Conservation (phyloP, 441 rosid species). For the Corymbia calophylla region DNA sequence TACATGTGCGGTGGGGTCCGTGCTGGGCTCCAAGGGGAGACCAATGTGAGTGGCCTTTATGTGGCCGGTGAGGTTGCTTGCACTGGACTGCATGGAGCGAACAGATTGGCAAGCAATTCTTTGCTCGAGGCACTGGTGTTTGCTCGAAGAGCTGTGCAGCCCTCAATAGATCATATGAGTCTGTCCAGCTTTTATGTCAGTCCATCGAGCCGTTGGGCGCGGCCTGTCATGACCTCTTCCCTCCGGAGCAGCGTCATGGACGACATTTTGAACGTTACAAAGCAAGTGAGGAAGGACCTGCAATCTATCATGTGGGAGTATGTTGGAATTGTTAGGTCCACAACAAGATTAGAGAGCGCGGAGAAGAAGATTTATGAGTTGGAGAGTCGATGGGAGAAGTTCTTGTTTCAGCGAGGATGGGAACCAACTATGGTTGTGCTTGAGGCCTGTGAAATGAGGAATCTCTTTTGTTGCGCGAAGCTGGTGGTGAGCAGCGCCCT, state of each 20-base stretch:
- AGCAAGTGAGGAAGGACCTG: conserved; percentile 64
- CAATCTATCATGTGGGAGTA: conserved; percentile 88
- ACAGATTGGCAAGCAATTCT: conserved; percentile 94
- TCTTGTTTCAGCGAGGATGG: conserved; percentile 81
- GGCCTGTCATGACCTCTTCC: conserved; percentile 53
- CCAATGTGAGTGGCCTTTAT: conserved; percentile 76
- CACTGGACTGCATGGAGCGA: conserved; percentile 96
- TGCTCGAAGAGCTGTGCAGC: conserved; percentile 86
- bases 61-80: conserved; percentile 99
- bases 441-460: conserved; percentile 95
- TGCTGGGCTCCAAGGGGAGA: conserved; percentile 88
- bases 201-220: conserved; percentile 54
- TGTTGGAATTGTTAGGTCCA: conserved; percentile 90
- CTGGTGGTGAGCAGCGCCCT: conserved; percentile 89
- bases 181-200: conserved; percentile 32
- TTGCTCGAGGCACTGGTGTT: conserved; percentile 97
- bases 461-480: conserved; percentile 91
- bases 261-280: conserved; percentile 39
- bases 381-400: conserved; percentile 76
- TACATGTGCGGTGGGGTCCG: conserved; percentile 98
- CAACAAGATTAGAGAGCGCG: conserved; percentile 56
- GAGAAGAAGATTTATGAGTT: conserved; percentile 47
- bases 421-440: conserved; percentile 75
- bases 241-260: conserved; percentile 33
- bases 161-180: conserved; percentile 74